Evolutionary conservation across 495 filamentous ascomycete genomes (phyloP).

Genomic region (Aspergillus nanangensis): DNA sequence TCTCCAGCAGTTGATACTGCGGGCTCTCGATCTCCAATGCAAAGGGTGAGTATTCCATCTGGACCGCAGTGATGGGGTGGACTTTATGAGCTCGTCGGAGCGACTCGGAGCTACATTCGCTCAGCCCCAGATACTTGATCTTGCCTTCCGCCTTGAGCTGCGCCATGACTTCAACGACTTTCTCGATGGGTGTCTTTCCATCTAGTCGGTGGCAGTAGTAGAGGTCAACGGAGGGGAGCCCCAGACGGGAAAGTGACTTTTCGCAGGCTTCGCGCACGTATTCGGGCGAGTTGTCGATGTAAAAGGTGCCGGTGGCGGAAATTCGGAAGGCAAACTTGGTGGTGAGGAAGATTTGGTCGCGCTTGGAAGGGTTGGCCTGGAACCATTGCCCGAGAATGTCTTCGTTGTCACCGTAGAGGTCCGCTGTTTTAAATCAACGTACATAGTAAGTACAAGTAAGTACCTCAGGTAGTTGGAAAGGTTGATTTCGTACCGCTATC

Average conservation of each 20-base stretch:
- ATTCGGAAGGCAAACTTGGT: constrained; percentile 51
- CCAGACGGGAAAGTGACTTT: constrained; percentile 47
- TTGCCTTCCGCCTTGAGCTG: constrained; percentile 52
- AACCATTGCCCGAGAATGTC: constrained; percentile 55
- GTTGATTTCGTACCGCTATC: constrained; percentile 35
- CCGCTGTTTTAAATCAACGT: too few relatives aligned
- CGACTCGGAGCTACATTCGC: constrained; percentile 52
- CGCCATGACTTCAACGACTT: constrained; percentile 50
- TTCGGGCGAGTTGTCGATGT: constrained; percentile 46
- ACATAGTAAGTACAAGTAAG: background rate
- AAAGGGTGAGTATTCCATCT: constrained; percentile 63
- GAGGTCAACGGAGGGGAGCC: constrained; percentile 52
- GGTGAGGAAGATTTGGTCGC: constrained; percentile 53
- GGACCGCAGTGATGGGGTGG: constrained; percentile 56
- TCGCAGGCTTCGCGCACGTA: constrained; percentile 48
- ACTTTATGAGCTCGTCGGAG: constrained; percentile 58
- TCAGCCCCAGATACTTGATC: constrained; percentile 55
- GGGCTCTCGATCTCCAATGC: constrained; percentile 53
- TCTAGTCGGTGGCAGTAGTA: constrained; percentile 53
- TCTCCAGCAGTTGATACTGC: constrained; percentile 44
- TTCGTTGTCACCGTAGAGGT: constrained; percentile 40
- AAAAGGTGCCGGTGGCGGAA: constrained; percentile 8
- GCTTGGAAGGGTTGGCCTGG: constrained; percentile 41
- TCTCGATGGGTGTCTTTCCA: constrained; percentile 53
- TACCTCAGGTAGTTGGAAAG: constrained; percentile 1